Evolutionary conservation across 768 basidiomycete species (phyloP).

Genomic region (Lepiota venenata): DNA sequence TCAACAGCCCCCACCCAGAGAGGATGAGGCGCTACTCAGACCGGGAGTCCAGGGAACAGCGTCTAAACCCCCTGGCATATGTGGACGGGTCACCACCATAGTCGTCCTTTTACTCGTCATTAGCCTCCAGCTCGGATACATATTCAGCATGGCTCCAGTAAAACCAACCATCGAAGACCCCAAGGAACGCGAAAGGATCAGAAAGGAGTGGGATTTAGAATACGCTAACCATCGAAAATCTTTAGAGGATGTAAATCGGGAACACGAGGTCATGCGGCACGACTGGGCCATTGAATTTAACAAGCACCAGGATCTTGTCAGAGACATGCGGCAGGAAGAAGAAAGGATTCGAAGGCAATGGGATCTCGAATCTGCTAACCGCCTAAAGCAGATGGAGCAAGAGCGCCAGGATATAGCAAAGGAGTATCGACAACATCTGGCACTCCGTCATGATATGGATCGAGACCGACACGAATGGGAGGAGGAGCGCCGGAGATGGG

Average conservation of each 20-base stretch:
- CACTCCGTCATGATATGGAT: neutral
- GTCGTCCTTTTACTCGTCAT: neutral
- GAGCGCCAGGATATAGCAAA: neutral
- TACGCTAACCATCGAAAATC: too few relatives aligned
- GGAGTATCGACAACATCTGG: neutral
- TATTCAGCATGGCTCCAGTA: neutral
- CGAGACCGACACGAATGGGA: neutral
- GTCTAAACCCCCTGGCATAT: neutral
- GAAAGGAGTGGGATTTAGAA: neutral
- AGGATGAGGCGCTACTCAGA: too few relatives aligned
- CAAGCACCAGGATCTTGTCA: too few relatives aligned
- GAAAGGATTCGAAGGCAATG: neutral
- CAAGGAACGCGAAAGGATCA: neutral
- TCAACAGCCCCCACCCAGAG: too few relatives aligned
- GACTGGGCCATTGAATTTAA: neutral
- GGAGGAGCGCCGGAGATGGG: slow-evolving; percentile 1
- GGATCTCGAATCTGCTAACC: neutral
- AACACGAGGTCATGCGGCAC: neutral
- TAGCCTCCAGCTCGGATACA: neutral
- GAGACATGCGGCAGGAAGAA: neutral
- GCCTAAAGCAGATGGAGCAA: neutral
- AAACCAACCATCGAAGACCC: neutral
- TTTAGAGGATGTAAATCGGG: neutral
- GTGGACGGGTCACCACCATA: neutral
- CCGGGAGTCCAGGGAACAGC: too few relatives aligned